These are phyloP conservation scores for Peltaster fructicola DNA, from an alignment of 2,329 filamentous ascomycete genomes.

Conservation along the genomic window DNA sequence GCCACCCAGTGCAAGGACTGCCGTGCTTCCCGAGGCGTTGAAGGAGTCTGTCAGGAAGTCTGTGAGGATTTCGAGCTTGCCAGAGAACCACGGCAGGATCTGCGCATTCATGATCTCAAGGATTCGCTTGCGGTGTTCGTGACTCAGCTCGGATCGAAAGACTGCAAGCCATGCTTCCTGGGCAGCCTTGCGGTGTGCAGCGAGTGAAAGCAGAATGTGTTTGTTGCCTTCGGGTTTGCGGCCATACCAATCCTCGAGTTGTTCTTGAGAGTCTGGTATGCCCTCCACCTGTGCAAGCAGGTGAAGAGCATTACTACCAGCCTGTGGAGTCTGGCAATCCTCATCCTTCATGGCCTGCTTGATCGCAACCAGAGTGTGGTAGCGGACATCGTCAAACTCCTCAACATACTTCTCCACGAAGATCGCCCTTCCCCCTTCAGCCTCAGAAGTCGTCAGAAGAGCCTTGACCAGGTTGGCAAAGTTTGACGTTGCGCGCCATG, in stretches of 20 bases:
- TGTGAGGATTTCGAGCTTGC: constrained; percentile 72
- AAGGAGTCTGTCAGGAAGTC: constrained; percentile 96
- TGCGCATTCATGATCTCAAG: constrained; percentile 57
- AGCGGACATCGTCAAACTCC: constrained; percentile 69
- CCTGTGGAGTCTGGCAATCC: constrained; percentile 14
- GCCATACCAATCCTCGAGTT: constrained; percentile 52
- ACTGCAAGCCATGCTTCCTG: constrained; percentile 77
- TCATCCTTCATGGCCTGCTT: constrained; percentile 31
- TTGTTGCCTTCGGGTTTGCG: constrained; percentile 47
- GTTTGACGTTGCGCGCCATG: constrained; percentile 46
- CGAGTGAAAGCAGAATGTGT: constrained; percentile 45
- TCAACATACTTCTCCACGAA: constrained; percentile 66
- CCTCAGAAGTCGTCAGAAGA: constrained; percentile 40
- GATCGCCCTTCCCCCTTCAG: constrained; percentile 45
- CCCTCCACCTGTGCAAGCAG: constrained; percentile 51
- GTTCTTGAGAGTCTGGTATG: constrained; percentile 48
- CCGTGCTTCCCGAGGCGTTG: constrained; percentile 67
- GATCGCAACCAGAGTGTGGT: constrained; percentile 60
- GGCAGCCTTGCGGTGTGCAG: constrained; percentile 58
- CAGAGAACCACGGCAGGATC: constrained; percentile 71
- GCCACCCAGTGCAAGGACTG: constrained; percentile 74
- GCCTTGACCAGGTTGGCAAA: constrained; percentile 47
- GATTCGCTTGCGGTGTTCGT: constrained; percentile 61
- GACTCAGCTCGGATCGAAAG: constrained; percentile 47
- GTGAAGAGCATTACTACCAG: constrained; percentile 41